Evolutionary conservation across 352 stramenopile genomes (phyloP), one percentile per base, ranked within the genome.

Genomic region (Phytophthora capsici): DNA sequence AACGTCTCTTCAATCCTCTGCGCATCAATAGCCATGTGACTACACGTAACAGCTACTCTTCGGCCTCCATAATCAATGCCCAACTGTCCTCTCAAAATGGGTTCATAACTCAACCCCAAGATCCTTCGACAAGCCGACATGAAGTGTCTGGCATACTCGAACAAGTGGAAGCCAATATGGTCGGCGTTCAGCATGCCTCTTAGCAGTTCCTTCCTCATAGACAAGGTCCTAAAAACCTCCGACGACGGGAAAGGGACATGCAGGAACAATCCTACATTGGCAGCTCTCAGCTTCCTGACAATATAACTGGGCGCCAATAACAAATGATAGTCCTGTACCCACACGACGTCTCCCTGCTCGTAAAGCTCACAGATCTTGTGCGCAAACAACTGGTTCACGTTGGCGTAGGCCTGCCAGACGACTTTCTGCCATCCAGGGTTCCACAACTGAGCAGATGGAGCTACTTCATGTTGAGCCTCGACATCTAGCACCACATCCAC

Each of bases 271-370:
- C 96, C 97, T 44, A 99, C 91, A 70, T 98, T 98, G 20, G 79
- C 75, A 32, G 86, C 88, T 47, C 98, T 86, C 1, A 95, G 41
- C 23, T 90, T 85, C 40, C 95, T 82, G 6, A 95, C 93, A 20
- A 99, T 88, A 59, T 98, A 99, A 16, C 88, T 98, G 5, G 98
- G 98, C 25, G 98, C 88, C 8, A 99, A 88, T 47, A 99, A 78
- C 19, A 99, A 74, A 72, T 99, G 97, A 69, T 99, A 99, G 58
- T 98, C 98, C 63, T 99, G 97, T 30, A 99, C 89, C 98, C 98
- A 99, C 17, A 99, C 81, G 32, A 97, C 76, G 48, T 98, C 87
- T 12, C 90, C 88, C 16, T 69, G 76, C 26, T 92, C 84, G 46
- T 94, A 93, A 8, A 94, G 26, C 26, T 93, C 81, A 37, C 81